Evolutionary conservation across 164 flowering plant species (phyloP).

Genomic region (Macadamia tetraphylla): DNA sequence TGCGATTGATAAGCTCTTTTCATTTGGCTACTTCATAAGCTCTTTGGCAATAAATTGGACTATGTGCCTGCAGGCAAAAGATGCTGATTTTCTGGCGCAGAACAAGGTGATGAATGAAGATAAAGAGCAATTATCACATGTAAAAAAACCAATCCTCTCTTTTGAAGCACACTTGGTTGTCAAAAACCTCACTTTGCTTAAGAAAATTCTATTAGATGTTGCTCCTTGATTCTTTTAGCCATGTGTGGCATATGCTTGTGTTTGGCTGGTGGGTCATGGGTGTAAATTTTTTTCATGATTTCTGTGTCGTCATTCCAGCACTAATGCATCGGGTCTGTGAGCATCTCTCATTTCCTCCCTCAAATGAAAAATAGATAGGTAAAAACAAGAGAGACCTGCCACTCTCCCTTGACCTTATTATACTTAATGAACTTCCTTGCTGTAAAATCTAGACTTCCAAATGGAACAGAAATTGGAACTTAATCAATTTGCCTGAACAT

Average conservation of each 20-base stretch:
- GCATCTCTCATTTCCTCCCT: too few species aligned
- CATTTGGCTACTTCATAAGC: not conserved
- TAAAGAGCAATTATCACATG: conserved; percentile 89
- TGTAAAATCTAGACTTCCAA: too few species aligned
- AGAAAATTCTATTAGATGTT: not conserved
- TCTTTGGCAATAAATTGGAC: conserved; percentile 4
- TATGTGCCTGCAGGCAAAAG: conserved; percentile 55
- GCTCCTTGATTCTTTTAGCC: not conserved
- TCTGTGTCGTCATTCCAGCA: too few species aligned
- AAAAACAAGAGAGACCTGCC: too few species aligned
- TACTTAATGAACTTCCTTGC: too few species aligned
- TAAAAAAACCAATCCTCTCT: conserved; percentile 12
- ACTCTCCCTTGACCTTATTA: too few species aligned
- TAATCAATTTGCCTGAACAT: too few species aligned
- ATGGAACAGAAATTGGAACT: too few species aligned
- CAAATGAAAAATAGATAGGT: too few species aligned
- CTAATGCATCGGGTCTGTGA: too few species aligned
- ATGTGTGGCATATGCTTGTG: not conserved
- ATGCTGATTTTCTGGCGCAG: conserved; percentile 71
- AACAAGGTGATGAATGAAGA: conserved; percentile 69
- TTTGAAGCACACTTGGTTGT: not conserved
- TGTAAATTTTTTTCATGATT: too few species aligned
- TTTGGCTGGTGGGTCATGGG: not conserved
- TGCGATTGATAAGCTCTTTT: not conserved
- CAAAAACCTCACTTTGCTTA: not conserved